phyloP scores from a whole-genome alignment of 2,329 filamentous ascomycete species.

The Cercospora citrullina region DNA sequence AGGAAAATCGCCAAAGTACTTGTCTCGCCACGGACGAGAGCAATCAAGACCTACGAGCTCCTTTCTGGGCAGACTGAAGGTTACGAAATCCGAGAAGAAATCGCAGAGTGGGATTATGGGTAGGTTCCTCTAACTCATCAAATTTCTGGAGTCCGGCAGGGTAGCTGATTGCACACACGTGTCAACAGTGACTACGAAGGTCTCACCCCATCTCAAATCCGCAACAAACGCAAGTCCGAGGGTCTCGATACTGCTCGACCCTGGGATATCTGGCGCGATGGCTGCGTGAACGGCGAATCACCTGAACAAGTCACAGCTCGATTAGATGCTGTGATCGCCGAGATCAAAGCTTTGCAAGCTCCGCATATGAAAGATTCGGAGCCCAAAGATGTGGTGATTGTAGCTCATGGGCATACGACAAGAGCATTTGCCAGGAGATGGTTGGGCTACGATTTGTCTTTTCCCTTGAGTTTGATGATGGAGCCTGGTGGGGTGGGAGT shows the following conservation, averaged over 20 bases:
- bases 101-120: slow-evolving; percentile 84
- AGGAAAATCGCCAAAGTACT: slow-evolving; percentile 50
- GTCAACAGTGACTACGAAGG: slow-evolving; percentile 66
- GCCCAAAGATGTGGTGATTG: slow-evolving; percentile 67
- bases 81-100: slow-evolving; percentile 61
- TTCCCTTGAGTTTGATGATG: slow-evolving; percentile 70
- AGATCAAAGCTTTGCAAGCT: slow-evolving; percentile 65
- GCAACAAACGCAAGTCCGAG: slow-evolving; percentile 57
- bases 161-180: slow-evolving; percentile 34
- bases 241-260: slow-evolving; percentile 55
- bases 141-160: too few species aligned
- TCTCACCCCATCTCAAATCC: slow-evolving; percentile 70
- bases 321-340: slow-evolving; percentile 69
- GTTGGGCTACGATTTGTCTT: slow-evolving; percentile 66
- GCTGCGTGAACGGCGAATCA: slow-evolving; percentile 78
- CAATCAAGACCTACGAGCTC: slow-evolving; percentile 52
- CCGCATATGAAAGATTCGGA: slow-evolving; percentile 45
- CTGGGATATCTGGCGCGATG: slow-evolving; percentile 91
- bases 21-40: slow-evolving; percentile 53
- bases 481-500: slow-evolving; percentile 84
- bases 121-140: slow-evolving; percentile 30
- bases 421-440: slow-evolving; percentile 83
- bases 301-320: slow-evolving; percentile 68
- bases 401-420: slow-evolving; percentile 83
- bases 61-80: slow-evolving; percentile 40